These are phyloP conservation scores for Didymella segeticola DNA, from an alignment of 2,329 filamentous ascomycete species.

Conservation along the genomic window DNA sequence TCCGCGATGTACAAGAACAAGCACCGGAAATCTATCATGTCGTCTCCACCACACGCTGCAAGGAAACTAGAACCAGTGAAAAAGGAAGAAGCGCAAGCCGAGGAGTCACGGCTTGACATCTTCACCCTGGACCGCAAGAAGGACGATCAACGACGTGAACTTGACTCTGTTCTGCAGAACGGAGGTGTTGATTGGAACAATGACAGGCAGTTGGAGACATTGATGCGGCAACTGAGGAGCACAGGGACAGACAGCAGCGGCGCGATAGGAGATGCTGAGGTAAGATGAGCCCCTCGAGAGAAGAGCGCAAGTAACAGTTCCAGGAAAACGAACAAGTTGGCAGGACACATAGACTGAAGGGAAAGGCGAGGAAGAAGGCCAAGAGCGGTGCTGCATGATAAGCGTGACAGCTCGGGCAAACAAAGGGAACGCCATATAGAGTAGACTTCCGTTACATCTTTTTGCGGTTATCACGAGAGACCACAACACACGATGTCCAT, in stretches of 20 bases:
- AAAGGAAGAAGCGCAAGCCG: background rate
- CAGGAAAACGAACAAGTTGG: background rate
- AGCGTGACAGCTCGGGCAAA: too few relatives aligned
- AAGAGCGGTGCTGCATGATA: background rate
- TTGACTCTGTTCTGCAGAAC: constrained; percentile 2
- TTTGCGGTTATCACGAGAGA: too few relatives aligned
- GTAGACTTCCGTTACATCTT: too few relatives aligned
- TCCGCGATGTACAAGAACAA: constrained; percentile 11
- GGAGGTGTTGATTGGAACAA: background rate
- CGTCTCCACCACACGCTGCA: constrained; percentile 1
- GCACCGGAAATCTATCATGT: constrained; percentile 13
- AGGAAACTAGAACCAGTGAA: background rate
- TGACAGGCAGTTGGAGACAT: background rate
- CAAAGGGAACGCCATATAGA: too few relatives aligned
- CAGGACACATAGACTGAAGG: constrained; percentile 4
- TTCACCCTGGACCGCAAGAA: background rate
- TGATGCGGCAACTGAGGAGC: background rate
- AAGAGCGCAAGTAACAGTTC: background rate
- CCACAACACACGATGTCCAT: too few relatives aligned
- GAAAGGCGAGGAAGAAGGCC: constrained; percentile 7
- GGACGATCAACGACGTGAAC: background rate
- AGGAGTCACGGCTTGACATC: background rate
- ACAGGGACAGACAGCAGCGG: background rate
- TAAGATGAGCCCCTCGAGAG: background rate
- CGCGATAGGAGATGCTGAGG: background rate